Conservation (phyloP, 306 rosid genomes). For the Cucumis cinereus region DNA sequence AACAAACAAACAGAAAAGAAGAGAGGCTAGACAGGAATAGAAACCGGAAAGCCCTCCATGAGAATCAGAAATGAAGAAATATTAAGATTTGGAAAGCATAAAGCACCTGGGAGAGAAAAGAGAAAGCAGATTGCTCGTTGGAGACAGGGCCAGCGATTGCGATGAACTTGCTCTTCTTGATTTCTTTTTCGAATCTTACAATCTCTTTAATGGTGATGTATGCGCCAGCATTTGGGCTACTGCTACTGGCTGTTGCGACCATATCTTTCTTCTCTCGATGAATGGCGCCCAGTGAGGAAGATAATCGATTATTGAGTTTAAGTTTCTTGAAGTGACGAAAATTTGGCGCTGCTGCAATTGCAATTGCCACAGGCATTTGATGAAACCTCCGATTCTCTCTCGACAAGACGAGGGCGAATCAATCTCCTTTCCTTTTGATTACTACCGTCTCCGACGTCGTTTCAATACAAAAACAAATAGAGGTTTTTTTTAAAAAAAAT, state of each 20-base stretch:
- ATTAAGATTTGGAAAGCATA: background rate
- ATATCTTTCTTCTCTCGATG: constrained; percentile 24
- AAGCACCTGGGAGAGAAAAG: constrained; percentile 65
- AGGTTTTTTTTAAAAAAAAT: no score
- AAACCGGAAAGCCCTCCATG: background rate
- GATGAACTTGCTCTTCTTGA: constrained; percentile 86
- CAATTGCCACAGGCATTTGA: background rate
- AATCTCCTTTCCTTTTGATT: no score
- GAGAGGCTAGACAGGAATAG: background rate
- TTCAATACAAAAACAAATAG: no score
- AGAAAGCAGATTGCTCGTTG: constrained; percentile 63
- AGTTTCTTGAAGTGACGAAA: constrained; percentile 11
- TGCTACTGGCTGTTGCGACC: constrained; percentile 28
- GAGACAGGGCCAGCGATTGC: constrained; percentile 66
- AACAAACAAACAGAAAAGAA: background rate
- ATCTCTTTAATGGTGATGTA: constrained; percentile 58
- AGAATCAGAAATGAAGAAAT: background rate
- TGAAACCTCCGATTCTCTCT: background rate
- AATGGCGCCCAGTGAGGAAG: constrained; percentile 28
- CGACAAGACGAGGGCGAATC: background rate
- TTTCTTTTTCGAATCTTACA: constrained; percentile 48
- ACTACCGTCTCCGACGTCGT: background rate
- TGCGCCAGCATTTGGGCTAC: constrained; percentile 24
- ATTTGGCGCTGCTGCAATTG: background rate
- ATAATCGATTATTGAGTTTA: constrained; percentile 13